Evolutionary conservation across 2,329 filamentous ascomycete species (phyloP).

Genomic region (Botryosphaeria agaves): DNA sequence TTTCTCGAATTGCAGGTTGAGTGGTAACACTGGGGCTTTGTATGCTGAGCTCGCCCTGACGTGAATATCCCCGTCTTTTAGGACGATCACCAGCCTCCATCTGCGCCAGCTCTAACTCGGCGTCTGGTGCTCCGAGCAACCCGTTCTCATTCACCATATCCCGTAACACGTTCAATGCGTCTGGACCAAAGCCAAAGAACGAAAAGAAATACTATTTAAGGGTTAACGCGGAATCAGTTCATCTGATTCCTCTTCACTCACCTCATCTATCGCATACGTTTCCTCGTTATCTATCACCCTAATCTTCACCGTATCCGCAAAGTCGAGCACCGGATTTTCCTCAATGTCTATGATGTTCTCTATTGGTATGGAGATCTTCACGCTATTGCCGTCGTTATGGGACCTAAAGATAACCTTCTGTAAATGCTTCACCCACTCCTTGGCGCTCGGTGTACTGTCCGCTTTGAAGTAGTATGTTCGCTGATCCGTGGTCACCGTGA

Average conservation of each 20-base stretch:
- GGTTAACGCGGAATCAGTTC: slow-evolving; percentile 8
- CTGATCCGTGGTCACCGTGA: slow-evolving; percentile 66
- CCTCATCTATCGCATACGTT: slow-evolving; percentile 88
- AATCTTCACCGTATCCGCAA: slow-evolving; percentile 87
- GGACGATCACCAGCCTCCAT: no score
- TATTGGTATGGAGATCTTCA: slow-evolving; percentile 86
- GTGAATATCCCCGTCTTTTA: no score
- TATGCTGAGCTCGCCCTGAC: background rate
- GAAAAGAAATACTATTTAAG: slow-evolving; percentile 75
- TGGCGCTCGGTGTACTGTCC: slow-evolving; percentile 73
- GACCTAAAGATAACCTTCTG: slow-evolving; percentile 92
- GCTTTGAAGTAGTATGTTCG: slow-evolving; percentile 77
- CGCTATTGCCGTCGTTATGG: slow-evolving; percentile 90
- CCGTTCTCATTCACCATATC: slow-evolving; percentile 51
- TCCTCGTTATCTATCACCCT: slow-evolving; percentile 86
- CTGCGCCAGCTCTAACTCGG: no score
- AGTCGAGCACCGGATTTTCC: slow-evolving; percentile 76
- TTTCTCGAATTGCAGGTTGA: slow-evolving; percentile 13
- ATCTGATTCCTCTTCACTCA: slow-evolving; percentile 19
- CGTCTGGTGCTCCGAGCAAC: slow-evolving; percentile 3
- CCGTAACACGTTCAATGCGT: slow-evolving; percentile 64
- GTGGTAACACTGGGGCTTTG: no score
- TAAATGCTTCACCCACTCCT: slow-evolving; percentile 89
- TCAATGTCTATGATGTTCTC: slow-evolving; percentile 84
- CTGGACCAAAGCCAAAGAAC: slow-evolving; percentile 73